Base-by-base conservation (phyloP, 768 basidiomycete species). In the Boletus coccyginus region DNA sequence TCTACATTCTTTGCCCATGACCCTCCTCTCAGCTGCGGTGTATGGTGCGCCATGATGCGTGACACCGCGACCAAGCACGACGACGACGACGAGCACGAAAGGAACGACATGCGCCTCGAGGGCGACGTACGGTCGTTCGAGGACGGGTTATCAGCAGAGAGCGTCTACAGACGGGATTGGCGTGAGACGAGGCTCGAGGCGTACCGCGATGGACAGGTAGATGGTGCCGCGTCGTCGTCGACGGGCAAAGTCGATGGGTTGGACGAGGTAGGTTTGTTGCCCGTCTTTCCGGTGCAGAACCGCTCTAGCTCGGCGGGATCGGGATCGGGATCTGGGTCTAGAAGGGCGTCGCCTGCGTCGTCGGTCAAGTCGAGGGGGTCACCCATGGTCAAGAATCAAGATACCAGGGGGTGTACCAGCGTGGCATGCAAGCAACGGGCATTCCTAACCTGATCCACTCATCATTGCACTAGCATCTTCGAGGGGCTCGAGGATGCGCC, bases 131-230 rank as follows among this genome's bases (percentile, higher is more conserved):
- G 81, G n/a, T 73, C 76, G 12, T 87, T 91, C 57, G 84, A 88
- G 65, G 90, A 90, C 59, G 82, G 81, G 0, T 62, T 87, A 8
- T 76, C 78, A 0, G 73, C 78, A 0, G 88, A 92, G 62, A 84
- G 78, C 55, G 60, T 90, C 4, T 90, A 89, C 67, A 77, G 79
- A 54, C 78, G 89, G 29, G 90, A 92, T 67, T 92, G 88, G 88
- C 77, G 88, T 46, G 90, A 91, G 70, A 83, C 85, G 4, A 77
- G 88, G 50, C 65, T 85, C 24, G 62, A 62, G 9, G 56, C 38
- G 35, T 54, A 44, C 17, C 52, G 57, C 2, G 62, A 70, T 12
- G 56, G 61, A 33, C 61, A 59, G 13, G 53, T 39, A 5, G 59
- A 61, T 16, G 63, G 58, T 3, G 54, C 40, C 1, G 43, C 32